Evolutionary conservation across 2,329 filamentous ascomycete genomes (phyloP).

Genomic region (Fusarium praegraminearum): DNA sequence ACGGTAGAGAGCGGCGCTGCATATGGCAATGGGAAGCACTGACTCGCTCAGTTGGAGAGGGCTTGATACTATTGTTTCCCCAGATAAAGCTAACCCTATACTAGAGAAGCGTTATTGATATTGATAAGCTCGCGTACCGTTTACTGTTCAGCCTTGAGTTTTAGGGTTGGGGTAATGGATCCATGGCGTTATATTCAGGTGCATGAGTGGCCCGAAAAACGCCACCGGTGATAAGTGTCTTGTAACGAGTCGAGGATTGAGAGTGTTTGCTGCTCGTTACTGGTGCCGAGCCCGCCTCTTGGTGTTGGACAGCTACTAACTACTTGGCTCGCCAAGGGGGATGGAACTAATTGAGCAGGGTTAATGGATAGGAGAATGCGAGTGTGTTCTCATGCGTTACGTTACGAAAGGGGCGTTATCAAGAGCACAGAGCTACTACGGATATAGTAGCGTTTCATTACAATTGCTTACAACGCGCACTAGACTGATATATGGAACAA

Average conservation of each 20-base stretch:
- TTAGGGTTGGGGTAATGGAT: not conserved
- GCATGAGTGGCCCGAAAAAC: not conserved
- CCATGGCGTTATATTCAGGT: not conserved
- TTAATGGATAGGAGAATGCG: not conserved
- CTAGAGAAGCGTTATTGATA: not conserved
- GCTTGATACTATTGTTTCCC: not conserved
- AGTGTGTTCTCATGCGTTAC: not conserved
- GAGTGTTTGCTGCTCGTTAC: not conserved
- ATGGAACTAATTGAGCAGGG: not conserved
- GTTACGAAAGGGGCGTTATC: not conserved
- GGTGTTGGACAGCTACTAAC: no score
- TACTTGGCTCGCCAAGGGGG: not conserved
- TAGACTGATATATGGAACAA: not conserved
- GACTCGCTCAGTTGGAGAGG: not conserved
- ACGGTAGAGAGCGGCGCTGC: not conserved
- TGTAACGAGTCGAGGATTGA: not conserved
- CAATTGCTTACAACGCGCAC: not conserved
- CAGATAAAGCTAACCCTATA: not conserved
- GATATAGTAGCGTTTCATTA: not conserved
- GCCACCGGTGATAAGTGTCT: not conserved
- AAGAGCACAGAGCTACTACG: not conserved
- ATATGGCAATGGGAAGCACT: not conserved
- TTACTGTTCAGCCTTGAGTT: not conserved
- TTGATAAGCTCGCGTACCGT: not conserved
- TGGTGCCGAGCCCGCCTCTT: not conserved